phyloP scores from a whole-genome alignment of 306 rosid species.

The Sophora flavescens region DNA sequence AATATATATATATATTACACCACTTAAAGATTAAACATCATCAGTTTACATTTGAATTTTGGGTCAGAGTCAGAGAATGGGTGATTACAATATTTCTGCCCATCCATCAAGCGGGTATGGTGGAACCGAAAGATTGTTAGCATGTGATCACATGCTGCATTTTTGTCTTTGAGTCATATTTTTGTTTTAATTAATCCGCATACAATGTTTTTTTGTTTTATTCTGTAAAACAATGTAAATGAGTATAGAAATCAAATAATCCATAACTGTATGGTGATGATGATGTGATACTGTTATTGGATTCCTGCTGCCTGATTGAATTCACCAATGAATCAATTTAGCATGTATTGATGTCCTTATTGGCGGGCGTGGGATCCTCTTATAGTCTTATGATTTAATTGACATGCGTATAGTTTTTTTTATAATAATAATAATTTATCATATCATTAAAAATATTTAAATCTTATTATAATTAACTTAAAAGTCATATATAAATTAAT shows the following conservation, averaged over 20 bases:
- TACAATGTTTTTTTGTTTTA: conserved; percentile 34
- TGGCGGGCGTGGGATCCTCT: conserved; percentile 33
- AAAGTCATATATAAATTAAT: no score
- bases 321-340: conserved; percentile 30
- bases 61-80: conserved; percentile 18
- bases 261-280: conserved; percentile 15
- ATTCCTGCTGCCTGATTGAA: conserved; percentile 35
- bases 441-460: no score
- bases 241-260: conserved; percentile 15
- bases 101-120: conserved; percentile 67
- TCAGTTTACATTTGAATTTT: neutral
- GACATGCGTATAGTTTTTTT: no score
- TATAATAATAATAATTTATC: no score
- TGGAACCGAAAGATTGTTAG: conserved; percentile 60
- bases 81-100: conserved; percentile 35
- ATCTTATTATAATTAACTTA: no score
- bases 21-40: neutral
- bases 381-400: neutral
- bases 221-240: neutral
- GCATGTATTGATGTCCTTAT: conserved; percentile 35
- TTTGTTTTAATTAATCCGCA: neutral
- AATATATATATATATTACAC: no score
- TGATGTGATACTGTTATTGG: conserved; percentile 35
- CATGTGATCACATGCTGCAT: conserved; percentile 90
- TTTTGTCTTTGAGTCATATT: conserved; percentile 53